phyloP scores from a whole-genome alignment of 345 rosid species.

The Arabidopsis thaliana region TAIR10.1 NC_003071.7:8581001-8581500 shows the following conservation, averaged over 20 bases:
- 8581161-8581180: neutral
- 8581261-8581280: slow-evolving; percentile 8
- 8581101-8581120: neutral
- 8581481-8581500: slow-evolving; percentile 15
- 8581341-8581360: slow-evolving; percentile 12
- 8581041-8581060: neutral
- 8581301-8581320: slow-evolving; percentile 33
- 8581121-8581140: neutral
- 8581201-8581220: neutral
- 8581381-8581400: slow-evolving; percentile 40
- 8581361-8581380: slow-evolving; percentile 44
- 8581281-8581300: slow-evolving; percentile 38
- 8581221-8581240: too few species aligned
- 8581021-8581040: neutral
- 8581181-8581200: neutral
- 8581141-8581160: neutral
- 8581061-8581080: neutral
- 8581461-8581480: slow-evolving; percentile 24
- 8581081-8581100: neutral
- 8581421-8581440: slow-evolving; percentile 26
- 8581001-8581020: neutral
- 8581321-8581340: slow-evolving; percentile 3
- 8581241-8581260: neutral
- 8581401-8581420: slow-evolving; percentile 34
- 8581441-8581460: slow-evolving; percentile 39